Base-by-base conservation (phyloP, 441 rosid genomes). In the Capsella rubella region DNA sequence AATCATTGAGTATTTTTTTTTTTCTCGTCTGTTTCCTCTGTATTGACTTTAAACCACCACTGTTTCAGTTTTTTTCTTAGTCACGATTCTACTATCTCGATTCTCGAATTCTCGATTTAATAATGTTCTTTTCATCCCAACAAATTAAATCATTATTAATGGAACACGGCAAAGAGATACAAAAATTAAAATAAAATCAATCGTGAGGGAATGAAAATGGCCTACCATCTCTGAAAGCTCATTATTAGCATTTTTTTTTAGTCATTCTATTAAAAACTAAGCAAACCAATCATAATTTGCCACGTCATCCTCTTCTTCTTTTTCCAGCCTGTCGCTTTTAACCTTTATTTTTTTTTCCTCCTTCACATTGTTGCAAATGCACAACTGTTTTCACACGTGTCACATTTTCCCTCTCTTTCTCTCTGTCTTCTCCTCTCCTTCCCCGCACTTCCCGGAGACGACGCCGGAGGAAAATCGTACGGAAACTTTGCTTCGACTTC, bases 381-480 rank as follows among this genome's bases (percentile, higher is more conserved):
- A 18, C 80, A 77, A 64, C 72, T 64, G 68, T 71, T 42, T 14
- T 27, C 9, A 65, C 80, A 77, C 80, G 80, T 77, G 80, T 71
- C 80, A 77, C 39, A 63, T 39, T 57, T 69, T 49, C 32, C 52
- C 49, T 43, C 71, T 15, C 56, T 47, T 65, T 13, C 67, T 34
- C 49, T 64, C 47, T 32, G 40, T 29, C 14, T 32, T 42, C 63
- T 49, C 15, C 61, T 31, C 34, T 31, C 8, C 37, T 75, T 62
- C 68, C 63, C 75, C 77, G 71, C 37, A 9, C 28, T 61, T 62
- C 62, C 75, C 67, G 82, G 65, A 62, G 79, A 74, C 72, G 66
- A 56, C 78, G 67, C 65, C 77, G 78, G 78, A 46, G 64, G 45
- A 34, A 42, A 50, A 60, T 53, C 40, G 10, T 56, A 70, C 79